These are phyloP conservation scores for Aspergillus sp. DNA, from an alignment of 2,329 filamentous ascomycete genomes.

Conservation along the genomic window DNA sequence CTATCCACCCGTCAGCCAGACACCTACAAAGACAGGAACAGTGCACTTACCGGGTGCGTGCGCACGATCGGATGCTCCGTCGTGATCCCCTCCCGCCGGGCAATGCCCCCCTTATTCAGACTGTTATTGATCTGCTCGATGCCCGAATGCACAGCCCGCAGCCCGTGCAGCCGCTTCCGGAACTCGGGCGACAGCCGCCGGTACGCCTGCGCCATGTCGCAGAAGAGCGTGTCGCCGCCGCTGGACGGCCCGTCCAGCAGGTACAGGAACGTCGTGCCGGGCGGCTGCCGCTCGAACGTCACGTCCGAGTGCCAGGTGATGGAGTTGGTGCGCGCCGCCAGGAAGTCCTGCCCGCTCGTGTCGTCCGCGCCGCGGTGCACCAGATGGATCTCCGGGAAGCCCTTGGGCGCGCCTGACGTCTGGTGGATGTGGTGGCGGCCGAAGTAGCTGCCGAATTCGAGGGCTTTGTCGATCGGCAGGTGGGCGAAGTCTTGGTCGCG, in stretches of 20 bases:
- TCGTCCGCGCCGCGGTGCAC: slow-evolving; percentile 72
- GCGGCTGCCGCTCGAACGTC: slow-evolving; percentile 83
- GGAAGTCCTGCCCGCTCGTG: slow-evolving; percentile 60
- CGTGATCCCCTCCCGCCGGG: slow-evolving; percentile 71
- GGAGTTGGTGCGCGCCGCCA: slow-evolving; percentile 70
- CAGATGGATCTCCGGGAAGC: slow-evolving; percentile 72
- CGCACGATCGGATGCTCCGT: slow-evolving; percentile 75
- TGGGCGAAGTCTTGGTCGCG: slow-evolving; percentile 71
- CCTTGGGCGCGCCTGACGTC: slow-evolving; percentile 71
- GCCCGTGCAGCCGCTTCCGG: slow-evolving; percentile 74
- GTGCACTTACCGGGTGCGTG: slow-evolving; percentile 63
- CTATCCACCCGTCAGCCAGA: slow-evolving; percentile 8
- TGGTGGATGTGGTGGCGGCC: slow-evolving; percentile 81
- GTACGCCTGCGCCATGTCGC: slow-evolving; percentile 77
- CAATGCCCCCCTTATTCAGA: slow-evolving; percentile 65
- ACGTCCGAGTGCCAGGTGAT: slow-evolving; percentile 90
- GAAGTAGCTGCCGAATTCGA: slow-evolving; percentile 72
- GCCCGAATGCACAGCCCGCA: slow-evolving; percentile 78
- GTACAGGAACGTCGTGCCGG: slow-evolving; percentile 86
- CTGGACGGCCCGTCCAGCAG: slow-evolving; percentile 76
- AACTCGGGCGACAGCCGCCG: slow-evolving; percentile 76
- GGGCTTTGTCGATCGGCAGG: slow-evolving; percentile 66
- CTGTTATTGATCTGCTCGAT: slow-evolving; percentile 75
- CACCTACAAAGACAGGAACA: background rate
- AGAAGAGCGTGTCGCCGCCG: slow-evolving; percentile 84